A percentile compares a stretch with the other conserved stretches of the same genome.
These are phyloP conservation scores for Debaryomyces tyrocola DNA, from an alignment of 805 yeast genomes.

Conservation along the genomic window DNA sequence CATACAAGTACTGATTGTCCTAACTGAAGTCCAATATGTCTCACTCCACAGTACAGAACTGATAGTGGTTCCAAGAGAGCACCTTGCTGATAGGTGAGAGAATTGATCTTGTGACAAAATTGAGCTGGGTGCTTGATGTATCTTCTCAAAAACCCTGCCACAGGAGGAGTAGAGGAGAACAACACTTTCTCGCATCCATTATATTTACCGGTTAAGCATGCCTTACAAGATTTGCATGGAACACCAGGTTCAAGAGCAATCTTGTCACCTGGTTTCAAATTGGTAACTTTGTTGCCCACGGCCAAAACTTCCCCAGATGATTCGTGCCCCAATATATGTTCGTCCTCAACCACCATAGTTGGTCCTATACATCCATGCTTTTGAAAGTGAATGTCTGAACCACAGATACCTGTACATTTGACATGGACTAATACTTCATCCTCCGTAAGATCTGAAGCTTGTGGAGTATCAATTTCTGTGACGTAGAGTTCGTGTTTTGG, in stretches of 20 bases:
- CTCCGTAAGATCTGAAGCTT: slow-evolving; percentile 2
- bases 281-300: slow-evolving; percentile 49
- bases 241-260: slow-evolving; percentile 57
- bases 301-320: slow-evolving; percentile 46
- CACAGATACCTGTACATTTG: slow-evolving; percentile 24
- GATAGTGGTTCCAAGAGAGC: not conserved
- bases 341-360: slow-evolving; percentile 19
- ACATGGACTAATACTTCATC: slow-evolving; percentile 20
- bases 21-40: not conserved
- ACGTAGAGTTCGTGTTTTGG: slow-evolving; percentile 9
- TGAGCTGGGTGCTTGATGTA: slow-evolving; percentile 8
- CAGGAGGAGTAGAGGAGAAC: not conserved
- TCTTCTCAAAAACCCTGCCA: slow-evolving; percentile 6
- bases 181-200: slow-evolving; percentile 2
- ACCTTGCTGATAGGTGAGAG: not conserved
- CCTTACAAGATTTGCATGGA: slow-evolving; percentile 40
- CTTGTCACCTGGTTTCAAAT: slow-evolving; percentile 44
- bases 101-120: slow-evolving; percentile 3
- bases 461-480: slow-evolving; percentile 2
- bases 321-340: slow-evolving; percentile 42
- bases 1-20: not conserved
- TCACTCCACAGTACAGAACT: not conserved
- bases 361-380: slow-evolving; percentile 20
- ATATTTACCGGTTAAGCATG: slow-evolving; percentile 7
- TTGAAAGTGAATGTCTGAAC: slow-evolving; percentile 23